Base-by-base conservation (phyloP, 2,329 filamentous ascomycete genomes). In the Fusarium staphyleae region DNA sequence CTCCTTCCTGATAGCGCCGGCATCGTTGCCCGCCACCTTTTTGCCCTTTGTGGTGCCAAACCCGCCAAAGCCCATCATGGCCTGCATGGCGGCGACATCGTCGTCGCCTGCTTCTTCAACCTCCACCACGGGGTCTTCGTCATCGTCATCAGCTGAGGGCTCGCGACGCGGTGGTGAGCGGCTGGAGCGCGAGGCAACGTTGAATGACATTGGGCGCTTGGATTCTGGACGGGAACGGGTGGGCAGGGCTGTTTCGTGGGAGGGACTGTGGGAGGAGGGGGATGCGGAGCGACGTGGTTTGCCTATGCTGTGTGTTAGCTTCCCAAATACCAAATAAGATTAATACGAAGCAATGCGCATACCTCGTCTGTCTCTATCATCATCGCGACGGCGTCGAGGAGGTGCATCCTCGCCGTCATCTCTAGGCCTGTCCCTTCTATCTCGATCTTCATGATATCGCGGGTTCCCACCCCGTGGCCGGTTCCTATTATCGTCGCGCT, bases 201-300 rank as follows among this genome's bases (percentile, higher is more conserved):
- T n/a, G n/a, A n/a, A n/a, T n/a, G n/a, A n/a, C n/a, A n/a, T n/a
- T n/a, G n/a, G n/a, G n/a, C n/a, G n/a, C n/a, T n/a, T n/a, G n/a
- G n/a, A n/a, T n/a, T n/a, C n/a, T n/a, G n/a, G n/a, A n/a, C n/a
- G n/a, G n/a, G n/a, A n/a, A n/a, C n/a, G n/a, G n/a, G n/a, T n/a
- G n/a, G n/a, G n/a, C n/a, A n/a, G n/a, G n/a, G n/a, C n/a, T n/a
- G 45, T 52, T 12, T 67, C 65, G 43, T 59, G 57, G 14, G 62
- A 55, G 16, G 67, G 41, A 28, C 66, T 49, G 45, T 37, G 60
- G n/a, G 65, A 55, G 51, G 65, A 39, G 2, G 74, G 74, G 0
- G 75, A 77, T 11, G 71, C 72, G n/a, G 75, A 75, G 48, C 74
- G 73, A 28, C 73, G 74, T 57, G 68, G 28, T 39, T 65, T 66